Base-by-base conservation (phyloP, 805 yeast genomes). In the Lachancea waltii region DNA sequence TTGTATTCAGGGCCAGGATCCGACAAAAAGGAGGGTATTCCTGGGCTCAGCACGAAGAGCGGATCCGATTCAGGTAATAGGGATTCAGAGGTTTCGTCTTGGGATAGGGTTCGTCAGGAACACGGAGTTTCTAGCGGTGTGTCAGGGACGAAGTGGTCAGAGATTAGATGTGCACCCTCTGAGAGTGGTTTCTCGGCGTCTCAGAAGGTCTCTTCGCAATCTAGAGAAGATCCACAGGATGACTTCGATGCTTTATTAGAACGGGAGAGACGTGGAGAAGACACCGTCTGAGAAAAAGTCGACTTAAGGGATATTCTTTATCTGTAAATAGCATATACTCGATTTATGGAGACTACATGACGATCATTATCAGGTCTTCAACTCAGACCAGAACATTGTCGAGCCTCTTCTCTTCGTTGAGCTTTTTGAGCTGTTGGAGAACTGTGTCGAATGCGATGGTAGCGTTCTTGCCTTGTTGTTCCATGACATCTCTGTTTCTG, bases 401-500 rank as follows among this genome's bases (percentile, higher is more conserved):
- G 41, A 61, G 58, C 71, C 94, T 83, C 72, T 77, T 84, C 44
- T 78, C 77, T 26, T 72, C 80, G 66, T 77, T 81, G 67, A 92
- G 76, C 29, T 59, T 66, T 50, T 65, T 56, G 66, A 92, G 70
- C 66, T 84, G 82, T 45, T 70, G 63, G 43, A 89, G 70, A 43
- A 90, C 95, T 16, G 70, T 73, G 27, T 76, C 85, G 46, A 90
- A 73, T 33, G 75, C 63, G 40, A 86, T 77, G 54, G 87, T 82
- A 38, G 81, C 96, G 52, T 80, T 81, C 82, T 90, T 92, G 64
- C 85, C 85, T 72, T 92, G 97, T 67, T 85, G 79, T 61, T 82
- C 90, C 58, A 78, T 76, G 57, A 87, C 85, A 64, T 92, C 97
- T 72, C 98, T 84, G 72, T 87, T 86, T 76, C 99, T 86, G 51